Base-by-base conservation (phyloP, 495 filamentous ascomycete genomes). In the Podospora bellae-mahoneyi region DNA sequence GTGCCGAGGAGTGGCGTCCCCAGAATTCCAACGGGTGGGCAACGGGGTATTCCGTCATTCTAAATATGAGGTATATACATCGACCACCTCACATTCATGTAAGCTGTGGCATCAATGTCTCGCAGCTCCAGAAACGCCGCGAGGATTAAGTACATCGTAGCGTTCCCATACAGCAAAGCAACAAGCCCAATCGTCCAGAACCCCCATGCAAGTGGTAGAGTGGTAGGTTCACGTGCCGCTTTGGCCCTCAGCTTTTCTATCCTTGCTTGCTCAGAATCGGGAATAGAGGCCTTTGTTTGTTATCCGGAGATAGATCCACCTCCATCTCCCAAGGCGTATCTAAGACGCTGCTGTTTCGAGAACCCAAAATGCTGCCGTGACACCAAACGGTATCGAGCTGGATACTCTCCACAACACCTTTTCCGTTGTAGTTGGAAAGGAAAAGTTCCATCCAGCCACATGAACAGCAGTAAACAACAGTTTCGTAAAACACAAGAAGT, bases 381-480 rank as follows among this genome's bases (percentile, higher is more conserved):
- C 58, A 2, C 53, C 65, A 59, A 68, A 64, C 4, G 68, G 19
- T 3, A 66, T 32, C 53, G 66, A 53, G 59, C 71, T 70, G 3
- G 68, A 56, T 2, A 48, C 62, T 9, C 65, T 63, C 80, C 78
- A 81, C 7, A 79, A 53, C 0, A 80, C 53, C 15, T 66, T 66
- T 54, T 83, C 80, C 9, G 61, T 39, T 15, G 48, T 23, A 3
- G 77, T 79, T 0, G 78, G 80, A 58, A 83, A 81, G 15, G 68
- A 62, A 59, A 81, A 79, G 59, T 80, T 74, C 78, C 81, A 82
- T 5, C 69, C 78, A 4, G 73, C 65, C n/a, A 78, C 66, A 61
- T 82, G 79, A 9, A 81, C 64, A 26, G 68, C 75, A 55, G 76
- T 73, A 62, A 78, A 82, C 10, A 72, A 15, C 1, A 72, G 56